Base-by-base conservation (phyloP, 176 grass and related monocot species). In the Neostapfia colusana region DNA sequence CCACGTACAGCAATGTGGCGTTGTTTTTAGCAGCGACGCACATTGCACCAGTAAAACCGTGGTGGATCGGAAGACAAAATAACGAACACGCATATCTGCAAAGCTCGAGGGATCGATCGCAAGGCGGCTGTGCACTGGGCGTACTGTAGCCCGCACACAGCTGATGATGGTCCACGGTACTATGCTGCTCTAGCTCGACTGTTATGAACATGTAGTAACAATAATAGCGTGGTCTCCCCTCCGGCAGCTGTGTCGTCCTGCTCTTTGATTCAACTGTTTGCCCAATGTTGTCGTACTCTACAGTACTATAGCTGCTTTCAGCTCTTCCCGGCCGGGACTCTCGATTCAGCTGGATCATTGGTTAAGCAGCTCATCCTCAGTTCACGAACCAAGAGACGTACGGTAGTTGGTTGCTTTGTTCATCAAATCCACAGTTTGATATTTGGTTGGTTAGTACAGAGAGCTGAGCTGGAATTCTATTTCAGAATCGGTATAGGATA, bases 191-290 rank as follows among this genome's bases (percentile, higher is more conserved):
- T n/a, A n/a, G n/a, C n/a, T 5, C 24, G 48, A 69, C 66, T 69
- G 66, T 69, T 28, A 46, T 48, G 17, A 69, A 69, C 60, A 79
- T 66, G 60, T 3, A 10, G 8, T 49, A 40, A 45, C 55, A 71
- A 54, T 84, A 51, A 84, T 78, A 43, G 66, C 74, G 15, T 63
- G 41, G 73, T 45, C 66, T 49, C 67, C 15, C 39, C 8, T 4
- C 39, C 7, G 39, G 39, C 39, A 41, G 39, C 43, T 70, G 67
- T 70, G 8, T n/a, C n/a, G n/a, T 70, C 7, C 43, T 28, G 24
- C 67, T 1, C 14, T 48, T 69, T 24, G 42, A 28, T 28, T 48
- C 21, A 15, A 69, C 67, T 69, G 42, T 69, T 48, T 15, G 40
- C 37, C 37, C 20, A 23, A 16, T 39, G 10, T n/a, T 66, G 63